phyloP scores from a whole-genome alignment of 768 basidiomycete genomes.

The Floccularia luteovirens region DNA sequence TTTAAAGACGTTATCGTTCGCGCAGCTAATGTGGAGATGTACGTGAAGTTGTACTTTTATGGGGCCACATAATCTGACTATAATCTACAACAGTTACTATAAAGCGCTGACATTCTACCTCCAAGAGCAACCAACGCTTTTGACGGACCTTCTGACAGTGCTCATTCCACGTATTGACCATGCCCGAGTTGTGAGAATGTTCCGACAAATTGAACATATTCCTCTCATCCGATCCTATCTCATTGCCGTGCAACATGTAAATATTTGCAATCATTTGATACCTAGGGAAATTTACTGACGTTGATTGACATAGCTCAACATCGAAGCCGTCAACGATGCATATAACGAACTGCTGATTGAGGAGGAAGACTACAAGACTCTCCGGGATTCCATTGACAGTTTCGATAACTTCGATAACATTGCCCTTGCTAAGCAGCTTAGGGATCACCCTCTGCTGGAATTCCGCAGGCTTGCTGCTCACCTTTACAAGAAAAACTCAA shows the following conservation, averaged over 20 bases:
- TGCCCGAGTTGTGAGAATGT: slow-evolving; percentile 89
- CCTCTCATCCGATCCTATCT: slow-evolving; percentile 95
- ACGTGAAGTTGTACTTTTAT: slow-evolving; percentile 15
- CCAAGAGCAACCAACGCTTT: slow-evolving; percentile 85
- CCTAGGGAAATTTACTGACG: slow-evolving; percentile 2
- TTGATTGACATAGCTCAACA: slow-evolving; percentile 60
- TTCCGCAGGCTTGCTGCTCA: slow-evolving; percentile 94
- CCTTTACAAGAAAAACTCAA: slow-evolving; percentile 95
- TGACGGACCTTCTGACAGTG: slow-evolving; percentile 90
- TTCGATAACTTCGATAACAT: slow-evolving; percentile 98
- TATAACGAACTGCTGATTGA: slow-evolving; percentile 98
- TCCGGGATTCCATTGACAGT: slow-evolving; percentile 96
- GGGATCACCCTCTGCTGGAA: slow-evolving; percentile 87
- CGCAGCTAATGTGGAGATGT: slow-evolving; percentile 97
- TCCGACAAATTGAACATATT: slow-evolving; percentile 91
- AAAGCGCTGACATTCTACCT: slow-evolving; percentile 92
- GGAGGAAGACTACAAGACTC: slow-evolving; percentile 97
- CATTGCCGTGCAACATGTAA: slow-evolving; percentile 90
- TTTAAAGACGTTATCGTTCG: slow-evolving; percentile 98
- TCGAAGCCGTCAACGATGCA: slow-evolving; percentile 96
- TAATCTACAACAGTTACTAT: slow-evolving; percentile 64
- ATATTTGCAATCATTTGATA: slow-evolving; percentile 16
- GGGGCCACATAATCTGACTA: background rate
- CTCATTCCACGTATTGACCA: slow-evolving; percentile 95
- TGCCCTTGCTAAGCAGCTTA: slow-evolving; percentile 74